A percentile compares a stretch with the other conserved stretches of the same genome.
These are phyloP conservation scores for Cylindrotheca fusiformis DNA, from an alignment of 108 stramenopile genomes.

Conservation along the genomic window DNA sequence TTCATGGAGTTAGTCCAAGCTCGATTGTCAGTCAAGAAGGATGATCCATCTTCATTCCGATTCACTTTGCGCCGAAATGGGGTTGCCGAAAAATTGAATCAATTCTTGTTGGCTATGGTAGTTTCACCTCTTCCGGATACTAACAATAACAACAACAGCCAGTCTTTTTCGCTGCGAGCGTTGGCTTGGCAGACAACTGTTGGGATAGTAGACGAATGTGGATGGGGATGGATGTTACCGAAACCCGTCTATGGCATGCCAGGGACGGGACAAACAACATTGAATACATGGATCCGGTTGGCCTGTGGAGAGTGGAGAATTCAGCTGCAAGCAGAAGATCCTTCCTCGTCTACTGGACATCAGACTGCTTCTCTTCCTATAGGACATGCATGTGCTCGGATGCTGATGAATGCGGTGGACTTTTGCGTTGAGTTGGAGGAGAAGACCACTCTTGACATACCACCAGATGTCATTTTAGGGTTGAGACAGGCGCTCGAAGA, in stretches of 20 bases:
- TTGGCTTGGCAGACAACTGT: constrained; percentile 28
- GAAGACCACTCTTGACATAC: not conserved
- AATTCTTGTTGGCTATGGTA: constrained; percentile 15
- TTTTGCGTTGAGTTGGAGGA: constrained; percentile 21
- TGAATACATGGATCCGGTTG: constrained; percentile 29
- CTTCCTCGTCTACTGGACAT: not conserved
- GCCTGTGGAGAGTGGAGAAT: constrained; percentile 35
- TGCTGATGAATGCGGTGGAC: constrained; percentile 15
- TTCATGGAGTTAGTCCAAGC: not conserved
- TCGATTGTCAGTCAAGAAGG: not conserved
- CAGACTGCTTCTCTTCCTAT: constrained; percentile 6
- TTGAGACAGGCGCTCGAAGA: constrained; percentile 28
- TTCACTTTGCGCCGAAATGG: not conserved
- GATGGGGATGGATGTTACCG: constrained; percentile 19
- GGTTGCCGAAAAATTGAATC: constrained; percentile 5
- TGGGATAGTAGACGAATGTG: constrained; percentile 11
- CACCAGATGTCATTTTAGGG: constrained; percentile 16
- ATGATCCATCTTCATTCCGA: too few relatives aligned
- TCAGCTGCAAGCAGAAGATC: constrained; percentile 16
- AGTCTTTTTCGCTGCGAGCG: constrained; percentile 9
- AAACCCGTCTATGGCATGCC: not conserved
- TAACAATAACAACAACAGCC: not conserved
- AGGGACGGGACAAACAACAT: constrained; percentile 4
- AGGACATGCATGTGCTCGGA: constrained; percentile 22
- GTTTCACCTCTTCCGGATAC: constrained; percentile 12